Evolutionary conservation across 2,329 filamentous ascomycete species (phyloP).

Genomic region (Zymoseptoria passerinii): DNA sequence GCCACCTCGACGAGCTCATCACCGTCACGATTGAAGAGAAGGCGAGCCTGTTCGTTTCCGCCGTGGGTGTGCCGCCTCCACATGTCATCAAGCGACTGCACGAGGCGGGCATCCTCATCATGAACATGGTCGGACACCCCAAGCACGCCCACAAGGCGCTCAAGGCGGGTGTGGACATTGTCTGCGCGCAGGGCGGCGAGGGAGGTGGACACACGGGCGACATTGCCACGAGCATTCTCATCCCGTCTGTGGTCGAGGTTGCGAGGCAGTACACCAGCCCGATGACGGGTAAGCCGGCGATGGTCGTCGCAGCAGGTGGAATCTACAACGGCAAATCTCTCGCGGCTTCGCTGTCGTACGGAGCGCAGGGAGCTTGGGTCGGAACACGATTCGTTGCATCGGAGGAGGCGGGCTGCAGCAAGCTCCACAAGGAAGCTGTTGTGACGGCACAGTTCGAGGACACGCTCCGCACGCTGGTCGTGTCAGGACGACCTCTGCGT

Average conservation of each 20-base stretch:
- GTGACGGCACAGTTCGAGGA: conserved; percentile 71
- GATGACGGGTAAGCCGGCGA: conserved; percentile 59
- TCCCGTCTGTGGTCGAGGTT: conserved; percentile 80
- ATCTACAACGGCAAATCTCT: conserved; percentile 75
- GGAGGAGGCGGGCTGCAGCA: conserved; percentile 69
- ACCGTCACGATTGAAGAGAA: conserved; percentile 77
- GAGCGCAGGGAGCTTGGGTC: conserved; percentile 85
- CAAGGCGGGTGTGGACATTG: conserved; percentile 76
- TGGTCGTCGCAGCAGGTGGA: conserved; percentile 85
- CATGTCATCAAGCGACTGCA: conserved; percentile 69
- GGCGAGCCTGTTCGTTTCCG: conserved; percentile 77
- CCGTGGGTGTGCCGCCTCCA: conserved; percentile 76
- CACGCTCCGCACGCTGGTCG: conserved; percentile 72
- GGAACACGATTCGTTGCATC: conserved; percentile 86
- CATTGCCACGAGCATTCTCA: conserved; percentile 74
- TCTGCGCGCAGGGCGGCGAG: conserved; percentile 88
- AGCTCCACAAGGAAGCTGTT: conserved; percentile 76
- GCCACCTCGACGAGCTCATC: conserved; percentile 78
- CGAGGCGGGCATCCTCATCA: conserved; percentile 69
- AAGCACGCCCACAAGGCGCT: conserved; percentile 86
- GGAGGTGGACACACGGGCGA: conserved; percentile 90
- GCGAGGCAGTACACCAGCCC: conserved; percentile 63
- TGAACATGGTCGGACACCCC: conserved; percentile 97
- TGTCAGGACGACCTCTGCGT: conserved; percentile 73
- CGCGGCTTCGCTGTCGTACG: conserved; percentile 77